These are phyloP conservation scores for Calvatia gigantea DNA, from an alignment of 768 basidiomycete genomes.

Conservation along the genomic window DNA sequence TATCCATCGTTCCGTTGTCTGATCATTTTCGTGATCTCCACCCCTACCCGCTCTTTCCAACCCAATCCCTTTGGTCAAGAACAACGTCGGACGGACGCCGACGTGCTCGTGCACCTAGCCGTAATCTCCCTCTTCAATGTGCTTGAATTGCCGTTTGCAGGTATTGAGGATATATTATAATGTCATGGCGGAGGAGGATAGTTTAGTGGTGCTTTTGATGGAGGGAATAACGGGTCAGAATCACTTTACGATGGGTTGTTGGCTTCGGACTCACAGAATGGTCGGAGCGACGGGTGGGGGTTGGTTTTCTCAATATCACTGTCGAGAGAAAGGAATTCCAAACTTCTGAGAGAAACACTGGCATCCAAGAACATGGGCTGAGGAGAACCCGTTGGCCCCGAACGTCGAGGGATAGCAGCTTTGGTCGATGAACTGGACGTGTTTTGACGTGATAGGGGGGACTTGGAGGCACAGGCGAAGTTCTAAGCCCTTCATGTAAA, in stretches of 20 bases:
- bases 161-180: constrained; percentile 19
- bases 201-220: constrained; percentile 13
- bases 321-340: neutral
- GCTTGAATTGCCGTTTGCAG: constrained; percentile 10
- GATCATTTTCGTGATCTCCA: no score
- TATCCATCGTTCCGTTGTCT: no score
- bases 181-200: constrained; percentile 25
- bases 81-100: no score
- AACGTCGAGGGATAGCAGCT: constrained; percentile 23
- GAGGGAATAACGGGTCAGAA: constrained; percentile 9
- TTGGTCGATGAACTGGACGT: constrained; percentile 16
- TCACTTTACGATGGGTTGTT: constrained; percentile 12
- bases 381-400: constrained; percentile 3
- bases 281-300: constrained; percentile 15
- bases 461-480: neutral
- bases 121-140: no score
- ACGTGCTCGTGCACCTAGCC: no score
- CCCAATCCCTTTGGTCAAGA: no score
- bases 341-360: constrained; percentile 5
- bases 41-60: no score
- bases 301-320: neutral
- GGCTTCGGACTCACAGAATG: constrained; percentile 16
- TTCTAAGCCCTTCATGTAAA: neutral
- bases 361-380: constrained; percentile 17
- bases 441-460: constrained; percentile 14